Conservation (phyloP, 306 rosid species). For the Sechiopsis laciniata region DNA sequence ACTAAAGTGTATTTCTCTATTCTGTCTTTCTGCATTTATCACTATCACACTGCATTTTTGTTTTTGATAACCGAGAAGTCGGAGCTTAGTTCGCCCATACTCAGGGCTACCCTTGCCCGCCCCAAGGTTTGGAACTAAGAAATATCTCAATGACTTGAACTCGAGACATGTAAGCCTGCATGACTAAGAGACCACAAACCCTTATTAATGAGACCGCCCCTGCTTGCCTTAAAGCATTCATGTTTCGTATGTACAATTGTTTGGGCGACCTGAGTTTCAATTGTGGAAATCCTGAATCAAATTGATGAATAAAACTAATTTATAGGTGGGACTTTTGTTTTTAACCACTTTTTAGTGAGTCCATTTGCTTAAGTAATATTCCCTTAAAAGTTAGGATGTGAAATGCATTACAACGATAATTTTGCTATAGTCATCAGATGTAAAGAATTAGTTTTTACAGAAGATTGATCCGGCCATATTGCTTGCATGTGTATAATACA, state of each 20-base stretch:
- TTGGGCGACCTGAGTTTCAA: neutral
- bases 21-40: neutral
- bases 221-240: neutral
- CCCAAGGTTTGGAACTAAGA: too few relatives aligned
- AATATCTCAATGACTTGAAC: too few relatives aligned
- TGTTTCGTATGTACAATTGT: neutral
- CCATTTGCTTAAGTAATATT: neutral
- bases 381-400: neutral
- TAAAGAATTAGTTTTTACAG: neutral
- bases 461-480: neutral
- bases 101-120: too few relatives aligned
- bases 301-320: neutral
- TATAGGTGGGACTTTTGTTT: neutral
- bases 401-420: neutral
- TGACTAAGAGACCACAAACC: too few relatives aligned
- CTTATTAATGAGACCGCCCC: too few relatives aligned
- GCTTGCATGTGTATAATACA: neutral
- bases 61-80: neutral
- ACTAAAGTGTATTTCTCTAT: too few relatives aligned
- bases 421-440: neutral
- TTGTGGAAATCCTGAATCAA: neutral
- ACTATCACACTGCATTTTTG: conserved; percentile 5
- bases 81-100: too few relatives aligned
- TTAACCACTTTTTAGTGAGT: neutral
- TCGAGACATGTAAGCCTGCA: too few relatives aligned